phyloP scores from a whole-genome alignment of 1,284 basidiomycete species.

The Cryptococcus jaspeensis region DNA sequence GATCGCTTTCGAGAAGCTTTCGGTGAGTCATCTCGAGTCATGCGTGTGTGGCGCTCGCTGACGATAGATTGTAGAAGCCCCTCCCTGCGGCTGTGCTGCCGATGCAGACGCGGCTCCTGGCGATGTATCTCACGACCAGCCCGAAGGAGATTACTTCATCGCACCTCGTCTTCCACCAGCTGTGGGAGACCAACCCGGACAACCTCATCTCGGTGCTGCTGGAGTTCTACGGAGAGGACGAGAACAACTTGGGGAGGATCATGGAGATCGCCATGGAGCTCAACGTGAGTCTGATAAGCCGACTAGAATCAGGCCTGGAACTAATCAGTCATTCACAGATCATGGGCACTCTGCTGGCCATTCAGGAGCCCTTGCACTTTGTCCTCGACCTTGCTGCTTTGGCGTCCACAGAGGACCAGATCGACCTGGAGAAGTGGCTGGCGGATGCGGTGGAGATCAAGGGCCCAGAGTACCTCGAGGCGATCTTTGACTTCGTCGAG shows the following conservation, averaged over 20 bases:
- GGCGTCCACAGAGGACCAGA: conserved; percentile 86
- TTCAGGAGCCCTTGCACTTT: conserved; percentile 75
- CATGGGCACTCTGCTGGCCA: conserved; percentile 81
- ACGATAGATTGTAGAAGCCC: conserved; percentile 61
- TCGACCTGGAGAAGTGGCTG: conserved; percentile 96
- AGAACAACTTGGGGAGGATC: conserved; percentile 89
- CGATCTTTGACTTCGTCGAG: conserved; percentile 82
- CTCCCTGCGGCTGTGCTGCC: conserved; percentile 85
- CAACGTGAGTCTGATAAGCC: conserved; percentile 60
- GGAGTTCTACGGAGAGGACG: conserved; percentile 88
- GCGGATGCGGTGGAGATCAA: conserved; percentile 78
- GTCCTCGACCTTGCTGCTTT: conserved; percentile 90
- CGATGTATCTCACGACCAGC: conserved; percentile 69
- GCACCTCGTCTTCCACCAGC: conserved; percentile 92
- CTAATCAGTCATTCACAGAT: conserved; percentile 60
- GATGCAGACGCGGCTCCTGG: conserved; percentile 79
- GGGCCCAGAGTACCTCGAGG: conserved; percentile 80
- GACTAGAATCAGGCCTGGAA: neutral
- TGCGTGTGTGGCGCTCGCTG: neutral
- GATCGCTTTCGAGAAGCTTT: conserved; percentile 87
- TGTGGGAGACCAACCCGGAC: conserved; percentile 84
- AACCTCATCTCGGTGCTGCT: conserved; percentile 84
- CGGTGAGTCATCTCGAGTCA: conserved; percentile 59
- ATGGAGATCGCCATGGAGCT: conserved; percentile 94
- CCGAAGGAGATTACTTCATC: conserved; percentile 82